Evolutionary conservation across 1,284 basidiomycete species (phyloP), one percentile per base, ranked within the genome.

Genomic region (Ganoderma sp.): DNA sequence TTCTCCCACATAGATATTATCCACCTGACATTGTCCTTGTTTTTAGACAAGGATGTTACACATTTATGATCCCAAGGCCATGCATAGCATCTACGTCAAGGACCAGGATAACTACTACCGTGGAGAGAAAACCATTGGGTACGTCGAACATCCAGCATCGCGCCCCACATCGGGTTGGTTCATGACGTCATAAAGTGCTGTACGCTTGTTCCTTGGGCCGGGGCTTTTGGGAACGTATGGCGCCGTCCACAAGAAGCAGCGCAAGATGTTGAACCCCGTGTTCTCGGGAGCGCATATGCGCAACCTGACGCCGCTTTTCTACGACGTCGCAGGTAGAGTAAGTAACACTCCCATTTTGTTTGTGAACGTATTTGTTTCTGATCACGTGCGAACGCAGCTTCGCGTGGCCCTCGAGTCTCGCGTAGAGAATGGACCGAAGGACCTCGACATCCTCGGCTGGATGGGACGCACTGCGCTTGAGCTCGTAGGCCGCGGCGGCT

Each of bases 361-460:
- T 28, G 6, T 7, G 2, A 0, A 2, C 22, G 37, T 2, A 22
- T 3, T 8, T 15, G 5, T 41, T 41, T 19, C 22, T 39, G 14
- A 60, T 22, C 10, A n/a, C 7, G 6, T 9, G 2, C 32, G 1
- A 3, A 17, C 25, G 22, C 22, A 74, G 75, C 67, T 75, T 64
- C 64, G 68, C 8, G 54, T 65, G 52, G 68, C 67, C 8, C 45
- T 76, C 25, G 66, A 45, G 39, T 45, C 45, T 10, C 57, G 64
- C 45, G 65, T 73, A 1, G 34, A 63, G 34, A 34, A 65, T 34
- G 73, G 76, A 7, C 32, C 69, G 0, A 61, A 72, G 15, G 75
- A 81, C 65, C 71, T 82, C 32, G 79, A 83, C 64, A 68, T 83
- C 8, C 69, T 80, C 12, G 71, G 75, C 9, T 83, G 81, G 81